phyloP scores from a whole-genome alignment of 2,329 filamentous ascomycete genomes.

The Beauveria rudraprayagi region DNA sequence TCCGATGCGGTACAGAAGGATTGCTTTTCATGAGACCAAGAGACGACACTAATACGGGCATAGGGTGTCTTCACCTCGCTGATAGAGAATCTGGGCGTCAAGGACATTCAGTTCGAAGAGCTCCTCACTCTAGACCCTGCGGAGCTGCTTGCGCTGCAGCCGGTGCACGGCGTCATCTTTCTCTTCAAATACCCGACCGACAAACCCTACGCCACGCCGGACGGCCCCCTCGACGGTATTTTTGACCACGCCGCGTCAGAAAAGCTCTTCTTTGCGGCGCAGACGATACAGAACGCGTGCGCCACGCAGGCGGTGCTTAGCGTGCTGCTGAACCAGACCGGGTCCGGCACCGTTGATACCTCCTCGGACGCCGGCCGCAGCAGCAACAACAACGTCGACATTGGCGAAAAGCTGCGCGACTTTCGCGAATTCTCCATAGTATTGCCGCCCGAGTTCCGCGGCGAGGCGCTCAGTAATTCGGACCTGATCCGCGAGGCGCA shows the following conservation, averaged over 20 bases:
- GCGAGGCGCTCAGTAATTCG: conserved; percentile 53
- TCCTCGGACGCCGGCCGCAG: conserved; percentile 43
- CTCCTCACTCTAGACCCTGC: conserved; percentile 80
- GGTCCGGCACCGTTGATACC: conserved; percentile 26
- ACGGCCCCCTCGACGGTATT: conserved; percentile 67
- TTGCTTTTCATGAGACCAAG: not conserved
- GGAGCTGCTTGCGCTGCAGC: conserved; percentile 60
- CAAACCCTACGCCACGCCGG: conserved; percentile 48
- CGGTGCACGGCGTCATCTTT: conserved; percentile 93
- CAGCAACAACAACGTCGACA: conserved; percentile 42
- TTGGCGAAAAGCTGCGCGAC: conserved; percentile 61
- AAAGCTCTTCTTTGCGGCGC: conserved; percentile 83
- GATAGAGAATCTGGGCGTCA: conserved; percentile 82
- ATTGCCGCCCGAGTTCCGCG: conserved; percentile 65
- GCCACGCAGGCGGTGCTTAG: conserved; percentile 92
- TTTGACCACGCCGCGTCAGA: conserved; percentile 72
- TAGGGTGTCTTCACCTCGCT: conserved; percentile 95
- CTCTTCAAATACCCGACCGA: conserved; percentile 90
- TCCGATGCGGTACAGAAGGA: conserved; percentile 71
- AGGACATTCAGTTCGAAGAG: conserved; percentile 94
- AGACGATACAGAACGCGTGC: conserved; percentile 98
- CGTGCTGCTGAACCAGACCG: conserved; percentile 78
- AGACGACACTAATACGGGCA: conserved; percentile 10
- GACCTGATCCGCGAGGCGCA: conserved; percentile 70
- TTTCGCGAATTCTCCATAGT: conserved; percentile 86